These are phyloP conservation scores for Saksenaea vasiformis DNA, from an alignment of 371 early-diverging fungal species.

Conservation along the genomic window DNA sequence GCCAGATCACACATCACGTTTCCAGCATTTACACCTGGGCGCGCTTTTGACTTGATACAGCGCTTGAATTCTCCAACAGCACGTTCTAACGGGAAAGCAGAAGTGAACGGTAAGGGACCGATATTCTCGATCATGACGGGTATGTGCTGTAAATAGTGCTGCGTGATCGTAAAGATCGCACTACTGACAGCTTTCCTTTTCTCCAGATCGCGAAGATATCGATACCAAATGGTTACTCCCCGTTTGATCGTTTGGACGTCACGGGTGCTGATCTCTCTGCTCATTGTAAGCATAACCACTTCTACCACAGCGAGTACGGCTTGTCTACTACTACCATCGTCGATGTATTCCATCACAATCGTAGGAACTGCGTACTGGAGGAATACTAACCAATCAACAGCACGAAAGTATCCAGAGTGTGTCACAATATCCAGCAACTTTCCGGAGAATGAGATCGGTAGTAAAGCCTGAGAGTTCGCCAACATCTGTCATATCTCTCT, in stretches of 20 bases:
- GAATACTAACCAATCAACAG: background rate
- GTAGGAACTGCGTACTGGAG: too few species aligned
- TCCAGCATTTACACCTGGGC: background rate
- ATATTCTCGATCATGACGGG: background rate
- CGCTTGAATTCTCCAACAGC: conserved; percentile 3
- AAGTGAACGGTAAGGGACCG: background rate
- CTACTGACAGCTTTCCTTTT: background rate
- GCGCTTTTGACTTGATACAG: background rate
- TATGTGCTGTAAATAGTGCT: conserved; percentile 7
- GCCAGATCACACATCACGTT: background rate
- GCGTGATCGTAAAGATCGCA: background rate
- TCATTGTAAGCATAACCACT: background rate
- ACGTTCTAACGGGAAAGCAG: conserved; percentile 4
- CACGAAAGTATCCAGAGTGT: background rate
- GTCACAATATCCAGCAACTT: background rate
- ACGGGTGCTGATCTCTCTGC: background rate
- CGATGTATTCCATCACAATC: background rate
- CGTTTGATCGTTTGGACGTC: background rate
- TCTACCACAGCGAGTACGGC: background rate
- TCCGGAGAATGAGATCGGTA: background rate
- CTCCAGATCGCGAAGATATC: background rate
- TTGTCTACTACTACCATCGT: background rate
- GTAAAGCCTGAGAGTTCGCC: background rate
- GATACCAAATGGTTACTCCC: background rate
- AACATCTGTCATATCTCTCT: background rate